These are phyloP conservation scores for Mrakiaceae sp. DNA, from an alignment of 1,284 basidiomycete genomes.

Conservation along the genomic window DNA sequence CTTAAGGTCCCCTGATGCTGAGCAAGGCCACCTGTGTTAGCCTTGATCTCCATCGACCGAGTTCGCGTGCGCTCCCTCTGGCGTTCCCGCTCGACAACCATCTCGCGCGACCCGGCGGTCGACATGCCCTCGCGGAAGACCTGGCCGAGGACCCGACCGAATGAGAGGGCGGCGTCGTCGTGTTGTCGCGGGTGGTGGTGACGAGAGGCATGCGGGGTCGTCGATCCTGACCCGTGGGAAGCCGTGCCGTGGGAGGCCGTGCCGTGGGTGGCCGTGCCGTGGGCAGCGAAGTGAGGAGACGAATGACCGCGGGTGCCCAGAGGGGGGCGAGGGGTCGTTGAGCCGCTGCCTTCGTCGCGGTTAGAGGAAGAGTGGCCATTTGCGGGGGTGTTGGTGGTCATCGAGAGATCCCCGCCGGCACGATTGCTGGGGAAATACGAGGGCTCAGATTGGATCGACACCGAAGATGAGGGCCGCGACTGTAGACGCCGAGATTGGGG, in stretches of 20 bases:
- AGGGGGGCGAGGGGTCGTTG: not conserved
- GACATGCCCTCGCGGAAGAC: slow-evolving; percentile 16
- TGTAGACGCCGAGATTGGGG: not conserved
- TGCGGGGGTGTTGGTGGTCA: not conserved
- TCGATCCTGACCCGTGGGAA: too few species aligned
- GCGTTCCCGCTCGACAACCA: not conserved
- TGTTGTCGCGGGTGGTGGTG: not conserved
- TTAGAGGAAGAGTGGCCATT: not conserved
- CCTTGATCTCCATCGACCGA: too few species aligned
- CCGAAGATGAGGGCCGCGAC: too few species aligned
- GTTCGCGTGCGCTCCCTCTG: not conserved
- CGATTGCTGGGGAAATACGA: too few species aligned
- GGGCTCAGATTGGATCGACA: too few species aligned
- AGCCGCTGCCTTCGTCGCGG: too few species aligned
- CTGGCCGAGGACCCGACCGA: slow-evolving; percentile 15
- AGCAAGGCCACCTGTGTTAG: too few species aligned
- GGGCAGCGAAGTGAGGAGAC: not conserved
- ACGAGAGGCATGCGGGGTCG: too few species aligned
- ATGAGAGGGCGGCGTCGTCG: not conserved
- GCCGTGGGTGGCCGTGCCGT: too few species aligned
- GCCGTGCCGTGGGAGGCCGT: too few species aligned
- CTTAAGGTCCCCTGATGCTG: too few species aligned
- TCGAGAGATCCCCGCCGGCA: not conserved
- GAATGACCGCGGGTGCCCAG: slow-evolving; percentile 3
- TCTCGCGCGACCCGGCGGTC: slow-evolving; percentile 2